These are phyloP conservation scores for Polyplosphaeria fusca DNA, from an alignment of 495 filamentous ascomycete genomes.

Conservation along the genomic window DNA sequence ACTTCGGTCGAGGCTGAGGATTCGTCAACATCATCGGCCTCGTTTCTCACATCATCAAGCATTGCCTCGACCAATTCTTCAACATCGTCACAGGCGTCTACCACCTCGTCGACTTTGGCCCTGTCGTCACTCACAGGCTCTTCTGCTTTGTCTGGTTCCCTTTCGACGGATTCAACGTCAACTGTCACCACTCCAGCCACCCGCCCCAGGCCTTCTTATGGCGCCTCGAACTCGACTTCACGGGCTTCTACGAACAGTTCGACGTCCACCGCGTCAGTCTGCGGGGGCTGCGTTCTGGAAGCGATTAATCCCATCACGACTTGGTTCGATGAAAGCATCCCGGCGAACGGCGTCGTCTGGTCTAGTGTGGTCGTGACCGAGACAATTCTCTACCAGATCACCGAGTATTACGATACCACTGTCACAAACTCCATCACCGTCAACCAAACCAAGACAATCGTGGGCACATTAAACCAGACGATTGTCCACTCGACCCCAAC, in stretches of 20 bases:
- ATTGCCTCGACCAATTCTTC: no score
- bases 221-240: no score
- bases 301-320: slow-evolving; percentile 17
- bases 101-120: no score
- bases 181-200: no score
- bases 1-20: not conserved
- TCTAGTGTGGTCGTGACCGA: slow-evolving; percentile 10
- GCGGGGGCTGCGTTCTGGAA: slow-evolving; percentile 29
- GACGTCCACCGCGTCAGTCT: slow-evolving; percentile 6
- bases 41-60: not conserved
- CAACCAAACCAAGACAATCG: slow-evolving; percentile 9
- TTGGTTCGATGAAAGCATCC: not conserved
- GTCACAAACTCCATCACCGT: slow-evolving; percentile 3
- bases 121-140: no score
- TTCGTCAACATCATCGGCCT: not conserved
- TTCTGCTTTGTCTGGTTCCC: no score
- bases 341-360: slow-evolving; percentile 2
- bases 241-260: slow-evolving; percentile 3
- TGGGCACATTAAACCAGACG: slow-evolving; percentile 12
- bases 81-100: not conserved
- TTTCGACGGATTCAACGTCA: no score
- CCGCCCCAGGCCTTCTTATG: no score
- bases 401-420: slow-evolving; percentile 10
- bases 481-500: not conserved
- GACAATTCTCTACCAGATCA: slow-evolving; percentile 1